Base-by-base conservation (phyloP, 768 basidiomycete genomes). In the Termitomyces sp. region DNA sequence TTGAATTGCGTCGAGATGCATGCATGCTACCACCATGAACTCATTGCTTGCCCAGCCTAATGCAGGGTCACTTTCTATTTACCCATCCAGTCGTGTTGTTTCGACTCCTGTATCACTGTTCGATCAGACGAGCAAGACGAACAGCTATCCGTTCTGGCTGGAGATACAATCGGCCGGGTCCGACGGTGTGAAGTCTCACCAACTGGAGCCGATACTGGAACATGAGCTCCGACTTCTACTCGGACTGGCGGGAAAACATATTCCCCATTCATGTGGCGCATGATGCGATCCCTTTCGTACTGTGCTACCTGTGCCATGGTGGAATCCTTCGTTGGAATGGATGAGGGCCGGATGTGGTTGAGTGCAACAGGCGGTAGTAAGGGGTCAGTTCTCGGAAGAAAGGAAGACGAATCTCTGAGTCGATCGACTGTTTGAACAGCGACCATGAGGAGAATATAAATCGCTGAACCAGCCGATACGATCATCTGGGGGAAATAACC, bases 401-500 rank as follows among this genome's bases (percentile, higher is more conserved):
- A 24, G 10, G 49, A 51, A 37, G 24, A 36, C 16, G 49, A 7
- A 3, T 26, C 5, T 33, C 24, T 51, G 22, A 14, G 12, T 16
- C 26, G 24, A 12, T 51, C 49, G 3, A 51, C 1, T 51, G 18
- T 52, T 62, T 20, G 75, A n/a, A 72, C 69, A 14, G 76, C 72
- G 24, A 81, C 58, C 14, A 76, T 73, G 33, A 78, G 67, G 27
- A 83, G 69, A 1, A 84, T 69, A n/a, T 67, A 53, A 30, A 81
- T 68, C 16, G 72, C 71, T 10, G 76, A 78, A 1, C 75, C 65
- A 8, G 74, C 72, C n/a, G 73, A 67, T 30, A 80, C 67, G 26
- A 82, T 69, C 79, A 85, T 83, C 65, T 85, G 83, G 5, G 83
- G 82, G 64, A 85, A 84, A 66, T 78, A 82, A 2, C 84, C 49